A percentile compares a stretch with the other conserved stretches of the same genome.
Conservation (phyloP, 106 monocot species). For the Acanthochlamys bracteata region DNA sequence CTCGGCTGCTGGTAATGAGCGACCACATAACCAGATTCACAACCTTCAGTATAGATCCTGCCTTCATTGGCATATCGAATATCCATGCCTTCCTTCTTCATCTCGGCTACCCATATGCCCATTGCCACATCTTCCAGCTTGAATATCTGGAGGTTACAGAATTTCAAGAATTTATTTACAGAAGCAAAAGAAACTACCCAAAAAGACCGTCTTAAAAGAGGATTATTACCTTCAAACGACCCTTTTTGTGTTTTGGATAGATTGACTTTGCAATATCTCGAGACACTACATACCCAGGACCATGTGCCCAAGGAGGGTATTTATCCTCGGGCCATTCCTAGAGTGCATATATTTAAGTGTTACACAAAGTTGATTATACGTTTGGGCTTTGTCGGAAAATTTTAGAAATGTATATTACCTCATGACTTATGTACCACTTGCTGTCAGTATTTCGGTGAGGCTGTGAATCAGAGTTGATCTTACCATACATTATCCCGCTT, state of each 20-base stretch:
- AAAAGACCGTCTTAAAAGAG: not conserved
- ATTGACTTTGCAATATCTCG: conserved; percentile 60
- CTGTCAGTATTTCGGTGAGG: conserved; percentile 53
- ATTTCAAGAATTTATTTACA: not conserved
- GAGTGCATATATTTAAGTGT: not conserved
- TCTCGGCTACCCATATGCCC: conserved; percentile 83
- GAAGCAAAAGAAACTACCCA: not conserved
- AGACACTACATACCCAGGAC: conserved; percentile 92
- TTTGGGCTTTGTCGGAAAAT: too few species aligned
- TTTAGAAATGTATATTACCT: conserved; percentile 25
- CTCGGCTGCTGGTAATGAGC: conserved; percentile 90
- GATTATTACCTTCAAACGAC: conserved; percentile 46
- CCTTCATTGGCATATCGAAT: conserved; percentile 59
- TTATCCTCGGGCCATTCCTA: conserved; percentile 86
- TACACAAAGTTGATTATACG: too few species aligned
- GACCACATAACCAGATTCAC: conserved; percentile 68
- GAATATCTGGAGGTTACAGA: conserved; percentile 64
- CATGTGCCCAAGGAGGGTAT: conserved; percentile 99
- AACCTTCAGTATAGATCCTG: conserved; percentile 54
- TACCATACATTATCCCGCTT: conserved; percentile 50
- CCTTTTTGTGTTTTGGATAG: conserved; percentile 50
- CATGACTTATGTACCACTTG: conserved; percentile 64
- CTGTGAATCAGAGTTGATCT: conserved; percentile 39
- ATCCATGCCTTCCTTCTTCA: conserved; percentile 51
- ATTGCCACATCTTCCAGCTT: conserved; percentile 97